phyloP scores from a whole-genome alignment of 2,329 filamentous ascomycete genomes.

The Plectosphaerella cucumerina region DNA sequence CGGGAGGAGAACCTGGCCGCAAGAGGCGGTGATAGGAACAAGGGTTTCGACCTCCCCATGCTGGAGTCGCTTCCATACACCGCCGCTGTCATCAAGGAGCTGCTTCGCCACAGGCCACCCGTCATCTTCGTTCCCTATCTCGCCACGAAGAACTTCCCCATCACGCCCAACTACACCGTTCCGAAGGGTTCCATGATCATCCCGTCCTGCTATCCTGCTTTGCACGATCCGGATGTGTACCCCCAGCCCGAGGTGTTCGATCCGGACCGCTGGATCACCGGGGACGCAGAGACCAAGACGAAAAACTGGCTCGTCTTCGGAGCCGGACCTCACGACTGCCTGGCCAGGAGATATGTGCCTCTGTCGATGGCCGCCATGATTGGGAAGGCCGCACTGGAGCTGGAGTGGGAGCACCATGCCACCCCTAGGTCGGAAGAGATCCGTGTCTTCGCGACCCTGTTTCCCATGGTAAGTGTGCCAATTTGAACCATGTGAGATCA shows the following conservation, averaged over 20 bases:
- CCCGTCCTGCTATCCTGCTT: constrained; percentile 46
- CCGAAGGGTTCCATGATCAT: constrained; percentile 45
- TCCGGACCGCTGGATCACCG: constrained; percentile 48
- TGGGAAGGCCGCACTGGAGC: constrained; percentile 44
- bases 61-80: constrained; percentile 46
- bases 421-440: constrained; percentile 46
- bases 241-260: constrained; percentile 42
- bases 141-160: constrained; percentile 40
- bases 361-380: constrained; percentile 48
- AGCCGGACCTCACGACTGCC: constrained; percentile 44
- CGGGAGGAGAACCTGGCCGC: constrained; percentile 42
- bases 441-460: constrained; percentile 42
- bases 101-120: constrained; percentile 46
- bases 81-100: constrained; percentile 48
- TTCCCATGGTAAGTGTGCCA: constrained; percentile 37
- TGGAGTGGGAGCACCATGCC: constrained; percentile 46
- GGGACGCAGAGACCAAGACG: constrained; percentile 43
- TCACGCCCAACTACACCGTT: constrained; percentile 42
- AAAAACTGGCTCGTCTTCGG: constrained; percentile 54
- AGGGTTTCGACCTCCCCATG: constrained; percentile 38
- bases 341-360: constrained; percentile 44
- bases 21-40: constrained; percentile 34
- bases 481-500: not conserved
- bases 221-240: constrained; percentile 45
- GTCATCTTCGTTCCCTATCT: constrained; percentile 52